A percentile compares a stretch with the other conserved stretches of the same genome.
These are phyloP conservation scores for Epichloe scottii DNA, from an alignment of 2,329 filamentous ascomycete species.

Conservation along the genomic window DNA sequence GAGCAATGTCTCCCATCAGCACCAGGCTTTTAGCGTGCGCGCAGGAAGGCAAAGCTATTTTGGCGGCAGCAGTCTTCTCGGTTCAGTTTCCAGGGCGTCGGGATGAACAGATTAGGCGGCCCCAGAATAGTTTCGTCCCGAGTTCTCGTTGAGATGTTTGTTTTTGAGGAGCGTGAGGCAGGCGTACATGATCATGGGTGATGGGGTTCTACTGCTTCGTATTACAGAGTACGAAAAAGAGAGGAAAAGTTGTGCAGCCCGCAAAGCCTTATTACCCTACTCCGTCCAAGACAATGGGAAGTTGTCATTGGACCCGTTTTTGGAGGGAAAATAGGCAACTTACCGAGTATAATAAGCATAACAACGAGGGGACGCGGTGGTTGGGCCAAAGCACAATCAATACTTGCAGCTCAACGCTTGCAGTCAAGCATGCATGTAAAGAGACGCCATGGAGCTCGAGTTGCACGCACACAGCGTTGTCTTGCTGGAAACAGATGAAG, in stretches of 20 bases:
- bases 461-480: neutral
- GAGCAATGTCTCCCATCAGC: neutral
- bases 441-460: neutral
- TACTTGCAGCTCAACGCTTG: neutral
- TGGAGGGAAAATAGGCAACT: neutral
- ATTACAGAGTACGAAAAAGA: no score
- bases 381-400: neutral
- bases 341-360: neutral
- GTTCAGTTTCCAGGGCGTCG: no score
- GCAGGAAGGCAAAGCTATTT: neutral
- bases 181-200: neutral
- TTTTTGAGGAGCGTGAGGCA: no score
- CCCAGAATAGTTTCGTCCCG: no score
- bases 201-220: no score
- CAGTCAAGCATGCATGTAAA: neutral
- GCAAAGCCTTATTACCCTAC: neutral
- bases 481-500: neutral
- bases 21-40: neutral
- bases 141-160: no score
- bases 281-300: neutral
- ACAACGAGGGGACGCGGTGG: neutral
- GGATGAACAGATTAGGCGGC: no score
- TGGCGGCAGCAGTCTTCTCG: neutral
- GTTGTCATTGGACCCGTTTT: neutral
- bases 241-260: no score